phyloP scores from a whole-genome alignment of 139 green algal genomes.

The Chlamydomonas eustigma region DNA sequence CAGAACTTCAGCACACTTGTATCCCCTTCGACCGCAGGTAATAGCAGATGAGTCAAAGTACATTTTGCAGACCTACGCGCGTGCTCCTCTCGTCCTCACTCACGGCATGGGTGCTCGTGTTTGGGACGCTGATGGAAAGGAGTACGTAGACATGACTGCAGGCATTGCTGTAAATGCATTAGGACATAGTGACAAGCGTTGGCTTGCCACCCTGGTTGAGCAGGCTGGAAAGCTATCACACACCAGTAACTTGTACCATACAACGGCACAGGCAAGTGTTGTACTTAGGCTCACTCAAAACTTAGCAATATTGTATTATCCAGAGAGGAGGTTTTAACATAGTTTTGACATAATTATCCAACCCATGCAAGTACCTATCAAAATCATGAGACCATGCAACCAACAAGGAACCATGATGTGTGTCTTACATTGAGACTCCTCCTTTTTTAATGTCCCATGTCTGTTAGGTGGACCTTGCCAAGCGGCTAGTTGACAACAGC shows the following conservation, averaged over 20 bases:
- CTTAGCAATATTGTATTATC: too few species aligned
- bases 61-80: conserved; percentile 80
- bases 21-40: not conserved
- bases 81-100: conserved; percentile 73
- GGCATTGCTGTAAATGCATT: conserved; percentile 98
- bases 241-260: conserved; percentile 97
- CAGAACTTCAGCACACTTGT: too few species aligned
- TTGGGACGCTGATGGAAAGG: conserved; percentile 71
- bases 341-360: too few species aligned
- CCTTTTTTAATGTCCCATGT: not conserved
- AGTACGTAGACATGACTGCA: conserved; percentile 95
- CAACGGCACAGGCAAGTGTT: conserved; percentile 60
- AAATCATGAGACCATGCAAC: too few species aligned
- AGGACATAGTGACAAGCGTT: conserved; percentile 81
- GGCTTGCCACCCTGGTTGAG: conserved; percentile 74
- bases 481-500: conserved; percentile 76
- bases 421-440: not conserved
- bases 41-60: conserved; percentile 61
- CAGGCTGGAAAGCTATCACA: conserved; percentile 84
- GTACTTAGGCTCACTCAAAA: too few species aligned
- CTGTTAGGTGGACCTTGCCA: conserved; percentile 78
- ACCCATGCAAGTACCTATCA: too few species aligned
- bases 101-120: conserved; percentile 73
- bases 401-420: not conserved
- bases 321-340: too few species aligned